Percentiles rank a stretch among this genome's conserved stretches.
These are phyloP conservation scores for Capsicum chinense DNA, from an alignment of 257 asterid species.

Conservation along the genomic window DNA sequence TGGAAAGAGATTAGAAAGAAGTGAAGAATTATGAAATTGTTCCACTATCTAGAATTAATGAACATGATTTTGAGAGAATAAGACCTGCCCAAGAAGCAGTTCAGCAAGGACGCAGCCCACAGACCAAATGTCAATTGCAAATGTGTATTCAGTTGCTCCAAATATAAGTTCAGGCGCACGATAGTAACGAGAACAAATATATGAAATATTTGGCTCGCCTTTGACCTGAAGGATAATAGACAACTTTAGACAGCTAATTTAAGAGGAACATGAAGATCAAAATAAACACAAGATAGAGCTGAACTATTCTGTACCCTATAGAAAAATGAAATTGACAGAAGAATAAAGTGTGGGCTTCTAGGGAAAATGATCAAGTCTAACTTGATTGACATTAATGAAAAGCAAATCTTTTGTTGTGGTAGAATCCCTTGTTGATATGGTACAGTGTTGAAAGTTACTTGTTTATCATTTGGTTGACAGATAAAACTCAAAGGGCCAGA, in stretches of 20 bases:
- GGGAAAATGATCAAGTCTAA: slow-evolving; percentile 5
- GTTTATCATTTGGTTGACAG: slow-evolving; percentile 8
- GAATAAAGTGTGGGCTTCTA: neutral
- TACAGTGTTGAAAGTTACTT: slow-evolving; percentile 7
- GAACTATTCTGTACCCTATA: neutral
- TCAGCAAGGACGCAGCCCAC: slow-evolving; percentile 49
- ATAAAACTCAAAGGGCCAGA: neutral
- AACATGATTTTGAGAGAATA: slow-evolving; percentile 17
- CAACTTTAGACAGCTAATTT: neutral
- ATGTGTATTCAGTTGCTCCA: slow-evolving; percentile 45
- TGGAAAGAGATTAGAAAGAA: slow-evolving; percentile 21
- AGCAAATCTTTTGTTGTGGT: neutral
- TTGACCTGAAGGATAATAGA: slow-evolving; percentile 31
- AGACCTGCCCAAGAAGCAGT: slow-evolving; percentile 43
- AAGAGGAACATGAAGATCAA: neutral
- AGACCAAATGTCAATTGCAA: slow-evolving; percentile 46
- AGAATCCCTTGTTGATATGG: neutral
- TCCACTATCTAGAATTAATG: neutral
- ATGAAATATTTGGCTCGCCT: slow-evolving; percentile 46
- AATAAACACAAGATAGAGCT: slow-evolving; percentile 16
- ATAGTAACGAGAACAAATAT: slow-evolving; percentile 44
- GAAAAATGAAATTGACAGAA: neutral
- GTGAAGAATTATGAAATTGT: neutral
- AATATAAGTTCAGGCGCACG: slow-evolving; percentile 47
- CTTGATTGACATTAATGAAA: slow-evolving; percentile 10